A percentile compares a stretch with the other conserved stretches of the same genome.
Evolutionary conservation across 352 stramenopile species (phyloP).

Genomic region (Pythium periplocum): DNA sequence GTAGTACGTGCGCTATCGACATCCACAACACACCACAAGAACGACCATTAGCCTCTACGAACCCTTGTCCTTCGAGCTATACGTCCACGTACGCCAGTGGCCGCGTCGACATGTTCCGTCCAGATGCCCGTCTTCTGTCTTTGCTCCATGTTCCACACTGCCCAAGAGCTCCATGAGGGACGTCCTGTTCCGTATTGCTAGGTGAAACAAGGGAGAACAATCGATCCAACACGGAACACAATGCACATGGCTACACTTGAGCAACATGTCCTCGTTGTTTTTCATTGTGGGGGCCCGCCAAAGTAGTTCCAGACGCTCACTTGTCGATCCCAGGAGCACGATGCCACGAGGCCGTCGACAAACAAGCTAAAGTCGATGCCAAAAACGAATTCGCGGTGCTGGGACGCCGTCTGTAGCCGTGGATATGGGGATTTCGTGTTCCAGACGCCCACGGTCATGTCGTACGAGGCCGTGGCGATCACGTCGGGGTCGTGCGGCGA

Average conservation of each 20-base stretch:
- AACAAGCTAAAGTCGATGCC: slow-evolving; percentile 84
- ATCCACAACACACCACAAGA: slow-evolving; percentile 1
- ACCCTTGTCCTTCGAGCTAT: not conserved
- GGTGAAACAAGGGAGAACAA: no score
- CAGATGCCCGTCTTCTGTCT: slow-evolving; percentile 56
- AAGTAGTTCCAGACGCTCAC: slow-evolving; percentile 79
- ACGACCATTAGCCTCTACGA: not conserved
- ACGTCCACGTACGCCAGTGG: slow-evolving; percentile 32
- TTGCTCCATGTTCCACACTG: slow-evolving; percentile 3
- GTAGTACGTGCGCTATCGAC: slow-evolving; percentile 58
- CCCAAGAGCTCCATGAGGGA: no score
- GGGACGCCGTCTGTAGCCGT: slow-evolving; percentile 60
- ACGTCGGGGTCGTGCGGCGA: slow-evolving; percentile 80
- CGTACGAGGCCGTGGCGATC: slow-evolving; percentile 83
- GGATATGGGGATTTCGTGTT: slow-evolving; percentile 79
- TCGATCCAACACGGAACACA: no score
- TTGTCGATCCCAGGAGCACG: slow-evolving; percentile 79
- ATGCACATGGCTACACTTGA: no score
- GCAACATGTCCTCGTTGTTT: no score
- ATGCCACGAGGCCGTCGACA: slow-evolving; percentile 66
- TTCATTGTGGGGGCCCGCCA: slow-evolving; percentile 36
- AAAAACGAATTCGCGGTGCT: slow-evolving; percentile 88
- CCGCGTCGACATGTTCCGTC: slow-evolving; percentile 63
- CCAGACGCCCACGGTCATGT: slow-evolving; percentile 90
- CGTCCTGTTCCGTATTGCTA: no score